Conservation (phyloP, 371 early-diverging fungal genomes). For the Syncephalastrum racemosum region DNA sequence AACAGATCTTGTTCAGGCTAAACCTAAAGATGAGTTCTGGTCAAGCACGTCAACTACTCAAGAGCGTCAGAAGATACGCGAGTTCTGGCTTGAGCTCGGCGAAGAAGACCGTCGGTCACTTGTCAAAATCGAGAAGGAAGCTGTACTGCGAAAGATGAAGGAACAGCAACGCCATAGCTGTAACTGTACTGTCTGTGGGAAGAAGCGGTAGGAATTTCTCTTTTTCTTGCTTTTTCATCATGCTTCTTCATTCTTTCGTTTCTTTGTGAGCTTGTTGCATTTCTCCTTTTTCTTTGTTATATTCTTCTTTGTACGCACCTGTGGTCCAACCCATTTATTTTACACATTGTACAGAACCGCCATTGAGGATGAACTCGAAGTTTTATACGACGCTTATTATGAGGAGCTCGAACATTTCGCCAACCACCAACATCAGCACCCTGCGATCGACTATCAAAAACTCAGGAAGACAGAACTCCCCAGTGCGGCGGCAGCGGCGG, state of each 20-base stretch:
- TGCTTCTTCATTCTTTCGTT: constrained; percentile 6
- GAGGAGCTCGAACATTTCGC: constrained; percentile 89
- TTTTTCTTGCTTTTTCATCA: background rate
- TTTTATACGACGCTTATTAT: constrained; percentile 90
- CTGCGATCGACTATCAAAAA: background rate
- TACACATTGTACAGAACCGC: constrained; percentile 60
- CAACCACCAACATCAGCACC: constrained; percentile 66
- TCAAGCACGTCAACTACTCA: constrained; percentile 68
- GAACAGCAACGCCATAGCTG: constrained; percentile 92
- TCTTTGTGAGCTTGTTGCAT: too few relatives aligned
- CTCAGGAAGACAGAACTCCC: background rate
- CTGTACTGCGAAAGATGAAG: constrained; percentile 88
- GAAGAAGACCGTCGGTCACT: constrained; percentile 83
- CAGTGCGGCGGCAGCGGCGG: background rate
- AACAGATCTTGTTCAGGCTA: too few relatives aligned
- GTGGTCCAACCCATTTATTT: background rate
- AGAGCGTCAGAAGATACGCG: constrained; percentile 82
- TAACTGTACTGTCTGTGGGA: constrained; percentile 85
- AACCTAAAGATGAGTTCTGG: constrained; percentile 61
- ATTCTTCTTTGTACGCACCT: background rate
- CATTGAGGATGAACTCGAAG: constrained; percentile 89
- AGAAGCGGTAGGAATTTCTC: constrained; percentile 62
- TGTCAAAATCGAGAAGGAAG: constrained; percentile 88
- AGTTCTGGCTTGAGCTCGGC: constrained; percentile 86
- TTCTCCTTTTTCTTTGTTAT: too few relatives aligned